phyloP scores from a whole-genome alignment of 768 basidiomycete genomes.

The Suillus subluteus region DNA sequence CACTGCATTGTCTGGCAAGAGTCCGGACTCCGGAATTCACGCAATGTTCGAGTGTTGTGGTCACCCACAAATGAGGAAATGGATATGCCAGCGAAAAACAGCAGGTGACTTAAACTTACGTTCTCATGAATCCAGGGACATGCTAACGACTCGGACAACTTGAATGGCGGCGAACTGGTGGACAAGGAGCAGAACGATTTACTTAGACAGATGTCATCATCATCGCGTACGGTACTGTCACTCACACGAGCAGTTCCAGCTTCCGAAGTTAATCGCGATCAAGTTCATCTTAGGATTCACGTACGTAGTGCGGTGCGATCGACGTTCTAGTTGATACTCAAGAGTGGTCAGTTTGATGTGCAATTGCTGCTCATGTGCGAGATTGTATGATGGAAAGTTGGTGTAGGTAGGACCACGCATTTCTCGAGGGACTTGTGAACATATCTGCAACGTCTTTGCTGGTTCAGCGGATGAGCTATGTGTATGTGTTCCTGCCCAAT shows the following conservation, averaged over 20 bases:
- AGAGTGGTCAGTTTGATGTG: slow-evolving; percentile 82
- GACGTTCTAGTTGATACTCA: slow-evolving; percentile 87
- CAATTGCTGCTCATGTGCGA: slow-evolving; percentile 57
- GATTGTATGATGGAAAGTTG: neutral
- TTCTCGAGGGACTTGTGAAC: slow-evolving; percentile 82
- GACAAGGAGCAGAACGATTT: neutral
- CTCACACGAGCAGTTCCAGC: slow-evolving; percentile 31
- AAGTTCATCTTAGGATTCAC: slow-evolving; percentile 54
- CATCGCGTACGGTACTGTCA: neutral
- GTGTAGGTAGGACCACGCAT: slow-evolving; percentile 46
- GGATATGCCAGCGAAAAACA: too few relatives aligned
- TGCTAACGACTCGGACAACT: too few relatives aligned
- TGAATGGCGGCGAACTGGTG: too few relatives aligned
- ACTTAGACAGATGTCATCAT: neutral
- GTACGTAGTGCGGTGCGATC: slow-evolving; percentile 88
- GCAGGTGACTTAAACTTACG: too few relatives aligned
- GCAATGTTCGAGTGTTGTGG: too few relatives aligned
- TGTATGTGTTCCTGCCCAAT: slow-evolving; percentile 89
- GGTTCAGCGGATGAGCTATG: slow-evolving; percentile 95
- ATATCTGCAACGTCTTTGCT: too few relatives aligned
- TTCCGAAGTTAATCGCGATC: slow-evolving; percentile 73
- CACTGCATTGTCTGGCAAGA: too few relatives aligned
- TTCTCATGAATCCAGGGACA: too few relatives aligned
- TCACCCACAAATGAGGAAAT: too few relatives aligned
- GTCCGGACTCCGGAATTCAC: too few relatives aligned